phyloP scores from a whole-genome alignment of 2,329 filamentous ascomycete genomes.

The Cladosporium sp. region DNA sequence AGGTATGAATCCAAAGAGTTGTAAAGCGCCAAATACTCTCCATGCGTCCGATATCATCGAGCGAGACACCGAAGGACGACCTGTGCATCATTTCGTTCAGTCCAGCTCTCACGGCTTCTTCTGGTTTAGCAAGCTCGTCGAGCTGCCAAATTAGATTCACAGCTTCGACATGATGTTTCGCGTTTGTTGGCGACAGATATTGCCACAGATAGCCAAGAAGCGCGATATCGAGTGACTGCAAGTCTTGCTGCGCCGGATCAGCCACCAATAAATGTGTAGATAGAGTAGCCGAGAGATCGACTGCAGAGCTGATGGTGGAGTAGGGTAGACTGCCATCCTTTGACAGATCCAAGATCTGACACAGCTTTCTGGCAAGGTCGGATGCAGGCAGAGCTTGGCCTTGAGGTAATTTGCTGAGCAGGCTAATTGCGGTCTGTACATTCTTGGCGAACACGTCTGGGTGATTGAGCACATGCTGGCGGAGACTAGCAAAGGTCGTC shows the following conservation, averaged over 20 bases:
- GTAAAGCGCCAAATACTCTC: constrained; percentile 41
- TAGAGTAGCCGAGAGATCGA: background rate
- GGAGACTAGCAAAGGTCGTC: background rate
- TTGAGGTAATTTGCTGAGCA: background rate
- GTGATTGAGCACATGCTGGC: background rate
- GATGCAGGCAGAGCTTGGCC: background rate
- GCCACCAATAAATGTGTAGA: background rate
- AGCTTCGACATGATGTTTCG: constrained; percentile 92
- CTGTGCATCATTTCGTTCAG: constrained; percentile 11
- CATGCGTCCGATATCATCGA: background rate
- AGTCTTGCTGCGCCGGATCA: background rate
- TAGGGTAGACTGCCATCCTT: background rate
- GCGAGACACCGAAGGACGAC: background rate
- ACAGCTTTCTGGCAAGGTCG: background rate
- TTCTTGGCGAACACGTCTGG: background rate
- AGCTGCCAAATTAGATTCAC: constrained; percentile 82
- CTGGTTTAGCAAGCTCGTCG: constrained; percentile 44
- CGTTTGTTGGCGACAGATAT: constrained; percentile 73
- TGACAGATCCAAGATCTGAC: background rate
- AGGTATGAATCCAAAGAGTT: constrained; percentile 75
- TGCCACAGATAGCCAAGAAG: constrained; percentile 18
- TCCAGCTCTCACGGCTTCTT: constrained; percentile 18
- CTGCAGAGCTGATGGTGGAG: background rate
- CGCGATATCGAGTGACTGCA: background rate
- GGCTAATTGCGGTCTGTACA: background rate